A percentile compares a stretch with the other conserved stretches of the same genome.
phyloP scores from a whole-genome alignment of 1,139 yeast species.

The Nakaseomyces sp. region DNA sequence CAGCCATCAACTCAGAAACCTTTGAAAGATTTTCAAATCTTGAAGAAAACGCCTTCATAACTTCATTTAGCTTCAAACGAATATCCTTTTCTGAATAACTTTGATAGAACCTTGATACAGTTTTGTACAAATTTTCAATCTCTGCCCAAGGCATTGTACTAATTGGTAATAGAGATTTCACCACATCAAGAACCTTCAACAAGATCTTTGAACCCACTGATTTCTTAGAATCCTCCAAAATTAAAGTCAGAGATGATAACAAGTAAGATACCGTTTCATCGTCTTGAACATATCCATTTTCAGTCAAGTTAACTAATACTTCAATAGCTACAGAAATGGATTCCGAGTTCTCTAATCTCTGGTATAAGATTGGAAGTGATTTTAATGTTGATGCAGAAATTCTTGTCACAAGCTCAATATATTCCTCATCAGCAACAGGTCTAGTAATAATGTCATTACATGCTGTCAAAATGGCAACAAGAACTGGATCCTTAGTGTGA shows the following conservation, averaged over 20 bases:
- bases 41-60: conserved; percentile 53
- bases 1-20: conserved; percentile 47
- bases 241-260: conserved; percentile 49
- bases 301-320: conserved; percentile 47
- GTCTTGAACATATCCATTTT: conserved; percentile 52
- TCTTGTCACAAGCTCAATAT: conserved; percentile 42
- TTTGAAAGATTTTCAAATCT: conserved; percentile 39
- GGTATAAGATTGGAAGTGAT: conserved; percentile 44
- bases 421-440: conserved; percentile 38
- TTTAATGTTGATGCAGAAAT: conserved; percentile 49
- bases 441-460: conserved; percentile 40
- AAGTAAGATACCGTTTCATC: conserved; percentile 48
- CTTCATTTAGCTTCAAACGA: conserved; percentile 50
- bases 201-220: conserved; percentile 49
- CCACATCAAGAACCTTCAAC: conserved; percentile 49
- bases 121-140: conserved; percentile 45
- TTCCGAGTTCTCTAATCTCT: conserved; percentile 37
- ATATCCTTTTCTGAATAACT: conserved; percentile 50
- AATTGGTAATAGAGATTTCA: conserved; percentile 45
- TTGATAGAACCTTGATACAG: conserved; percentile 53
- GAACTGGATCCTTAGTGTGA: conserved; percentile 61
- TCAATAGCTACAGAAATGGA: conserved; percentile 47
- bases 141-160: conserved; percentile 49
- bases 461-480: conserved; percentile 49
- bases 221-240: conserved; percentile 54